Evolutionary conservation across 2,329 filamentous ascomycete genomes (phyloP).

Genomic region (Phoma sp.): DNA sequence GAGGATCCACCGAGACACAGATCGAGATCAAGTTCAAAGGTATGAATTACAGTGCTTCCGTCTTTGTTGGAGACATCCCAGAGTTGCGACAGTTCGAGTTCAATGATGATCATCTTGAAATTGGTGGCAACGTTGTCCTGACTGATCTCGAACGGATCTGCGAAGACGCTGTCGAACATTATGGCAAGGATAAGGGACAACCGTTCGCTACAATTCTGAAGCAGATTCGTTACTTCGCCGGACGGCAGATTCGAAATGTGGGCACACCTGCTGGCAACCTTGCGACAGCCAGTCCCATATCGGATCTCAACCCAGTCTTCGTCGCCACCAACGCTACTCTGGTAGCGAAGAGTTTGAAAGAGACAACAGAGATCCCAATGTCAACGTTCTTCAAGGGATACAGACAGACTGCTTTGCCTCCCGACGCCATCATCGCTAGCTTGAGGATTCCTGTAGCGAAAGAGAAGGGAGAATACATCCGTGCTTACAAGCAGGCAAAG

Average conservation of each 20-base stretch:
- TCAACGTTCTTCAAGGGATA: conserved; percentile 91
- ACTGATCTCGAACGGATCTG: conserved; percentile 91
- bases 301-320: conserved; percentile 92
- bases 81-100: conserved; percentile 85
- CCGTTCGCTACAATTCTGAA: conserved; percentile 91
- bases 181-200: conserved; percentile 73
- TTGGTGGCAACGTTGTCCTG: conserved; percentile 90
- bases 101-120: conserved; percentile 80
- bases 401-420: conserved; percentile 77
- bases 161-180: conserved; percentile 77
- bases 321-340: conserved; percentile 84
- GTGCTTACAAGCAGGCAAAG: conserved; percentile 95
- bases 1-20: conserved; percentile 94
- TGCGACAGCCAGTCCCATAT: conserved; percentile 93
- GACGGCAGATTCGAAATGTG: conserved; percentile 95
- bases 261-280: conserved; percentile 94
- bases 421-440: conserved; percentile 82
- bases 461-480: conserved; percentile 79
- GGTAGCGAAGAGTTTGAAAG: conserved; percentile 75
- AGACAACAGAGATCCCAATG: conserved; percentile 88
- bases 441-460: conserved; percentile 82
- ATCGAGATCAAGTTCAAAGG: conserved; percentile 99
- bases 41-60: conserved; percentile 84
- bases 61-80: conserved; percentile 91
- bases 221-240: conserved; percentile 93